Base-by-base conservation (phyloP, 2,329 filamentous ascomycete genomes). In the Xylaria sp. region DNA sequence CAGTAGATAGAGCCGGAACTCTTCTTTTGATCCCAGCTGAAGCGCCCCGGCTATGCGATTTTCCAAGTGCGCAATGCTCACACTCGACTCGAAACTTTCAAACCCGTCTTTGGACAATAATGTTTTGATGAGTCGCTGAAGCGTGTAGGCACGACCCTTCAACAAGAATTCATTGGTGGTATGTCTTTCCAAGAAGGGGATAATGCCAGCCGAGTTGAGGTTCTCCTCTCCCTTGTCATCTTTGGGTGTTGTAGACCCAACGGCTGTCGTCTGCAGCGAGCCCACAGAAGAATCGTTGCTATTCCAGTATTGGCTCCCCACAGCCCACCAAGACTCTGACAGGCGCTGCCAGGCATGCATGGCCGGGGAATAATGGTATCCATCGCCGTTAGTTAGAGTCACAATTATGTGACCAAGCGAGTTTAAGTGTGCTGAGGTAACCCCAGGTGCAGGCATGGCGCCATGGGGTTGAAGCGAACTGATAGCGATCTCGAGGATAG, bases 261-360 rank as follows among this genome's bases (percentile, higher is more conserved):
- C 84, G 9, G 88, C 87, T 1, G 88, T 89, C 2, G 91, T 88
- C 67, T 92, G 89, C 38, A 97, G 78, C 53, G 93, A 91, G 50
- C 91, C 89, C 56, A 97, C 88, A 0, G 93, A 93, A 1, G 92
- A 93, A 72, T 97, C 95, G 56, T 93, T 96, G 0, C 93, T 96
- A 77, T 99, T 98, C 96, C 95, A 99, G 76, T 99, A 99, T 75
- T 99, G 95, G 70, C 92, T 96, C 17, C 94, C 94, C 0, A 98
- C 93, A 0, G 94, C 94, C 93, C 95, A 99, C 95, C 95, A 99
- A 1, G 92, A 86, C 75, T 99, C 96, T 2, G 93, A 96, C n/a
- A 99, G 83, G 9, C 94, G 88, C 77, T 98, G 94, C 95, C 95
- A 99, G 7, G 89, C 87, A 76, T 88, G 94, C 89, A 99, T 91